These are phyloP conservation scores for Isochrysis galbana DNA, from an alignment of 78 protist species.

Conservation along the genomic window DNA sequence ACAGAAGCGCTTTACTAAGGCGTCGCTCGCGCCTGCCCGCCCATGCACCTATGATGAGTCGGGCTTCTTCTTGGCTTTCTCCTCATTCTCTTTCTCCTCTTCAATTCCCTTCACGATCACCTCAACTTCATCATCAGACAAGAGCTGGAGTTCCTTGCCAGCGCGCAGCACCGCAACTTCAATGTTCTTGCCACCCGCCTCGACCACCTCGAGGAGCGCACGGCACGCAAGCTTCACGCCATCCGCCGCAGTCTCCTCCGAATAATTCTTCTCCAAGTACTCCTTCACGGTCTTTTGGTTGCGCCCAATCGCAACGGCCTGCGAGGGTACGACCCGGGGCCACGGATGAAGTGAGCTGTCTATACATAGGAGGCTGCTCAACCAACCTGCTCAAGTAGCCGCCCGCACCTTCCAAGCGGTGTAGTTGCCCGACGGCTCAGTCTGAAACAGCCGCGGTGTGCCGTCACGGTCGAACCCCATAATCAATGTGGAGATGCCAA, in stretches of 20 bases:
- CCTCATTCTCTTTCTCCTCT: conserved; percentile 53
- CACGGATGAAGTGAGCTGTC: no score
- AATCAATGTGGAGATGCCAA: conserved; percentile 95
- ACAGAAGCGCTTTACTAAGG: no score
- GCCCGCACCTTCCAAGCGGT: conserved; percentile 94
- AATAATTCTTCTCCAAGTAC: conserved; percentile 87
- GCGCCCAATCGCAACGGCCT: conserved; percentile 83
- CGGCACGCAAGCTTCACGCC: conserved; percentile 87
- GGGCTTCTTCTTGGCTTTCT: not conserved
- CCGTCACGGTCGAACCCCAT: conserved; percentile 92
- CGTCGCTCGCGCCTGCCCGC: no score
- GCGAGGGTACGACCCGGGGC: no score
- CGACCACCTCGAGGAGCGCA: conserved; percentile 98
- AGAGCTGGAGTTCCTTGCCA: conserved; percentile 15
- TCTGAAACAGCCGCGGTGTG: conserved; percentile 88
- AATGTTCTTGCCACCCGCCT: conserved; percentile 90
- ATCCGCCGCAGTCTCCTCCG: conserved; percentile 63
- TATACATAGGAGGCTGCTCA: no score
- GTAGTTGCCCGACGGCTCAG: conserved; percentile 96
- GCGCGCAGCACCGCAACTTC: conserved; percentile 86
- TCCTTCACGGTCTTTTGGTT: conserved; percentile 90
- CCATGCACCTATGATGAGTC: no score
- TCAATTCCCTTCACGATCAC: conserved; percentile 31
- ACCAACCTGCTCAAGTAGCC: conserved; percentile 49
- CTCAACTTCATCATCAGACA: conserved; percentile 50